These are phyloP conservation scores for Moesziomyces globuligerus DNA, from an alignment of 1,284 basidiomycete genomes.

Conservation along the genomic window DNA sequence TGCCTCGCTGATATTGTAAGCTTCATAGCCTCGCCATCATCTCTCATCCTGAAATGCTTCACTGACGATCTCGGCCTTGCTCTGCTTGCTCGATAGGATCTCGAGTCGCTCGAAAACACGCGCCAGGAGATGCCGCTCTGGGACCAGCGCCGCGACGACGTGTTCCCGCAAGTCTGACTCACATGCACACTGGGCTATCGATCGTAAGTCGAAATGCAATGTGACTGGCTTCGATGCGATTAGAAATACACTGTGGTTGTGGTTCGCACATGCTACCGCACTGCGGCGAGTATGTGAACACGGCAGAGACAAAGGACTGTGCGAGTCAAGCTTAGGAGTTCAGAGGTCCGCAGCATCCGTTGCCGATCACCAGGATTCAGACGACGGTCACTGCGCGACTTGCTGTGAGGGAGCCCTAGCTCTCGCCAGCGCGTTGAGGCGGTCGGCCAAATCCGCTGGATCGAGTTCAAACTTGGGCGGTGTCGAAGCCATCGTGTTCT, in stretches of 20 bases:
- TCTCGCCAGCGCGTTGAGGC: slow-evolving; percentile 25
- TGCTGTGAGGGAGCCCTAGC: background rate
- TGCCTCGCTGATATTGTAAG: slow-evolving; percentile 61
- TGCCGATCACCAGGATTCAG: slow-evolving; percentile 11
- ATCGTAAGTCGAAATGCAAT: too few species aligned
- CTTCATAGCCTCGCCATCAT: background rate
- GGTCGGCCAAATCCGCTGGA: slow-evolving; percentile 20
- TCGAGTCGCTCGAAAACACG: slow-evolving; percentile 48
- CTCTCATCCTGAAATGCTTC: background rate
- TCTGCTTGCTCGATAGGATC: slow-evolving; percentile 32
- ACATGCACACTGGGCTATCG: background rate
- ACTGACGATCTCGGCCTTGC: background rate
- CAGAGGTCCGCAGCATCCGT: background rate
- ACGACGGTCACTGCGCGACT: background rate
- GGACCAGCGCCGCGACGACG: slow-evolving; percentile 59
- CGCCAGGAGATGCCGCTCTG: slow-evolving; percentile 64
- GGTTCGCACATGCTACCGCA: too few species aligned
- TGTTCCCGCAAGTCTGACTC: slow-evolving; percentile 51
- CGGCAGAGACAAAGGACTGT: too few species aligned
- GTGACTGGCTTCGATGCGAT: slow-evolving; percentile 2
- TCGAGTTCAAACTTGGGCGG: slow-evolving; percentile 29
- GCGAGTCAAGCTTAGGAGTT: too few species aligned
- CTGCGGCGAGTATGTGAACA: too few species aligned
- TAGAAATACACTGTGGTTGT: slow-evolving; percentile 2
- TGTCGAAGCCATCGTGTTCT: background rate